A percentile compares a stretch with the other conserved stretches of the same genome.
Evolutionary conservation across 2,329 filamentous ascomycete species (phyloP).

Genomic region (Colletotrichum plurivorum): DNA sequence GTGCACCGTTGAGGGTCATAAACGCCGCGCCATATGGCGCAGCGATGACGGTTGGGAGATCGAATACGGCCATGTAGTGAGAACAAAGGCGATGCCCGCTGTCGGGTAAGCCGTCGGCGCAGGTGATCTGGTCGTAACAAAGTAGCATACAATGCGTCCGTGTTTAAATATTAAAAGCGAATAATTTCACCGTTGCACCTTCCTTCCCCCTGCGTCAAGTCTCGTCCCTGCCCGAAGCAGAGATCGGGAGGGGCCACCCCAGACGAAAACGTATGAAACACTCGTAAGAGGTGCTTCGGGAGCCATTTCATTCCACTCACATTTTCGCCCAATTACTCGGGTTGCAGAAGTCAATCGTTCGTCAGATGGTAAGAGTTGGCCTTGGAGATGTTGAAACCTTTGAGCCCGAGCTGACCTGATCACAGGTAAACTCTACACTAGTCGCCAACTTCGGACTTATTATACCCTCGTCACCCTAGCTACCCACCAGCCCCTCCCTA

Average conservation of each 20-base stretch:
- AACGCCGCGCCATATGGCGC: neutral
- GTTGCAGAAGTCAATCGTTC: too few species aligned
- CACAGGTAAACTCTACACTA: neutral
- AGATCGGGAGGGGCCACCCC: too few species aligned
- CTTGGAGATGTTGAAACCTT: conserved; percentile 2
- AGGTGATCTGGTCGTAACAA: neutral
- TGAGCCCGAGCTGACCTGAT: conserved; percentile 11
- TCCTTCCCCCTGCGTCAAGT: neutral
- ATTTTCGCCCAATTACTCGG: too few species aligned
- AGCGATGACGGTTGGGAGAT: too few species aligned
- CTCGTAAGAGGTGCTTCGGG: too few species aligned
- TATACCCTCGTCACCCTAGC: neutral
- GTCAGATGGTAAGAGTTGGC: neutral
- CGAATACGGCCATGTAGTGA: too few species aligned
- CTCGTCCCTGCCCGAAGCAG: too few species aligned
- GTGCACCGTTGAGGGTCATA: neutral
- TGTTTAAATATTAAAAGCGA: neutral
- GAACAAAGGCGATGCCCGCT: neutral
- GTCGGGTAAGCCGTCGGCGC: neutral
- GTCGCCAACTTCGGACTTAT: neutral
- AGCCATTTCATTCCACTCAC: too few species aligned
- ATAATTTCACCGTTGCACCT: neutral
- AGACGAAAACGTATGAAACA: too few species aligned
- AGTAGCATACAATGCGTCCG: neutral
- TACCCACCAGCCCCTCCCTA: neutral